Percentiles rank a stretch among this genome's conserved stretches.
These are phyloP conservation scores for Setaria italica DNA, from an alignment of 202 grass and related monocot genomes.

Conservation along the genomic window DNA sequence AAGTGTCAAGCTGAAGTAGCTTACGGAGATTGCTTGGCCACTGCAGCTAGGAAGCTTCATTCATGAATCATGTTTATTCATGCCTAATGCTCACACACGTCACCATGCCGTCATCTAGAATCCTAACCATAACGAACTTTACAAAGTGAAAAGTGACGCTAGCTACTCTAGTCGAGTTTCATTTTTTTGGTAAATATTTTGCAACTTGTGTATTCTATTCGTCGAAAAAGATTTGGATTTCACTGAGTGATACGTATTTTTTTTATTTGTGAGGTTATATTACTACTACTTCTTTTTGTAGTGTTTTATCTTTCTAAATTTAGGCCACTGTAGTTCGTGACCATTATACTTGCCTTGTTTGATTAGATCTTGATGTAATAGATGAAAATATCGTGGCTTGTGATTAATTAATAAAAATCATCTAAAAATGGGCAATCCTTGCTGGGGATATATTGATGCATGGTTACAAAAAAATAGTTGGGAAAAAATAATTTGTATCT, in stretches of 20 bases:
- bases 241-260: neutral
- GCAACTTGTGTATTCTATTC: neutral
- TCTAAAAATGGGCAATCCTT: neutral
- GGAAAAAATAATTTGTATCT: neutral
- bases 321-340: too few species aligned
- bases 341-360: too few species aligned
- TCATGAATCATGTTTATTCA: constrained; percentile 18
- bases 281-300: neutral
- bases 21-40: constrained; percentile 20
- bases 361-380: neutral
- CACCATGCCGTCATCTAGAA: neutral
- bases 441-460: too few species aligned
- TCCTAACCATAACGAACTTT: constrained; percentile 46
- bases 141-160: constrained; percentile 18
- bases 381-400: too few species aligned
- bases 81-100: neutral
- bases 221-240: neutral
- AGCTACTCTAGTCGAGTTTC: neutral
- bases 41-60: constrained; percentile 33
- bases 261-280: neutral
- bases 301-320: neutral
- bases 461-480: neutral
- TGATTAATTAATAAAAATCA: neutral
- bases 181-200: neutral
- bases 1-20: constrained; percentile 35